These are phyloP conservation scores for Rubroboletus satanas DNA, from an alignment of 768 basidiomycete species.

Conservation along the genomic window DNA sequence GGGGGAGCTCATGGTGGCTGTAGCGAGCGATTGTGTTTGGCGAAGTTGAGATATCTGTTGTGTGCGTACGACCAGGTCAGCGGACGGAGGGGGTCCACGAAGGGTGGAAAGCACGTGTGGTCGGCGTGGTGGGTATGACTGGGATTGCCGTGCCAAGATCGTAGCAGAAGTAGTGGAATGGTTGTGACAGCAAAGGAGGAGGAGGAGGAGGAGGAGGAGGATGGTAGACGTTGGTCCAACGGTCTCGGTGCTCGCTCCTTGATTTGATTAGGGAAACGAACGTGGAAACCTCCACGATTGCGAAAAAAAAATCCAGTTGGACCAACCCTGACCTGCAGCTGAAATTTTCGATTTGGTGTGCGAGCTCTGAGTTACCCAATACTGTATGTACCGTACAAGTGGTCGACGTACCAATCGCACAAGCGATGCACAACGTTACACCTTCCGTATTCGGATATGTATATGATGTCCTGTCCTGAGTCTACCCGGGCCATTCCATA, in stretches of 20 bases:
- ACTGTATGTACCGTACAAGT: no score
- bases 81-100: neutral
- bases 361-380: no score
- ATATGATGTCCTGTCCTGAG: no score
- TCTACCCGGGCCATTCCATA: no score
- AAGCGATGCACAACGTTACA: no score
- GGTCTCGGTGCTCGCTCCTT: neutral
- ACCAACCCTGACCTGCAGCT: neutral
- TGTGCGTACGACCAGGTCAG: neutral
- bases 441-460: no score
- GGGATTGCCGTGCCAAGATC: neutral
- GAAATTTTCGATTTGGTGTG: neutral
- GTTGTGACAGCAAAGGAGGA: neutral
- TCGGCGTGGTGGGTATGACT: neutral
- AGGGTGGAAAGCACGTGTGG: neutral
- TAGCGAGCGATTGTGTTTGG: neutral
- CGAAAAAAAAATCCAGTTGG: neutral
- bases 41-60: neutral
- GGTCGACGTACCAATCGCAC: no score
- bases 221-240: neutral
- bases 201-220: no score
- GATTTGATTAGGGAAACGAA: neutral
- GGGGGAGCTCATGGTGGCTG: slow-evolving; percentile 16
- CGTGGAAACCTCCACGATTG: neutral
- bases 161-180: neutral